phyloP scores from a whole-genome alignment of 2,329 filamentous ascomycete genomes.

The Fusarium sp. region DNA sequence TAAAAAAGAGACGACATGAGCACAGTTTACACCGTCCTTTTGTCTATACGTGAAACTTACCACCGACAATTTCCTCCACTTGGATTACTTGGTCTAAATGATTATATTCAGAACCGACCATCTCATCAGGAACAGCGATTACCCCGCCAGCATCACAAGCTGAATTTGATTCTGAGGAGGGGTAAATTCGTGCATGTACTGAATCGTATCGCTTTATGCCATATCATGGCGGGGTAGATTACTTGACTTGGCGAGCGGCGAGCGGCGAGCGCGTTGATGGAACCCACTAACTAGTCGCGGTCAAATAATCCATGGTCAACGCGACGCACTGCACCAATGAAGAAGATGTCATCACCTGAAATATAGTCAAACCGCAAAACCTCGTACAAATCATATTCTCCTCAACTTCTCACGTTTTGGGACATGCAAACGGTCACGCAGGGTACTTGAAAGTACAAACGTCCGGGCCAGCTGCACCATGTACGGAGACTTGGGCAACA shows the following conservation, averaged over 20 bases:
- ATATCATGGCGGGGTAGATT: conserved; percentile 45
- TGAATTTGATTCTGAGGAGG: conserved; percentile 26
- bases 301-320: conserved; percentile 17
- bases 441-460: conserved; percentile 5
- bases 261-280: conserved; percentile 19
- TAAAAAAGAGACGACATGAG: conserved; percentile 23
- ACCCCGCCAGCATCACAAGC: conserved; percentile 15
- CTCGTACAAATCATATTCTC: not conserved
- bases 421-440: conserved; percentile 2
- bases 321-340: conserved; percentile 21
- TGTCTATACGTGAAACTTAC: no score
- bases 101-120: not conserved
- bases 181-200: conserved; percentile 31
- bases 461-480: conserved; percentile 58
- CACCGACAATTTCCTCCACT: not conserved
- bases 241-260: conserved; percentile 3
- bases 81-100: not conserved
- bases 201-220: conserved; percentile 39
- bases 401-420: not conserved
- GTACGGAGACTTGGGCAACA: conserved; percentile 90
- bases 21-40: not conserved
- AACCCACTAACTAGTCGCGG: conserved; percentile 30
- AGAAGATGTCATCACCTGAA: conserved; percentile 16
- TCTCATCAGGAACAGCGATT: not conserved
- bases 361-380: conserved; percentile 3